Base-by-base conservation (phyloP, 208 protist species). In the Acanthamoeba polyphaga region DNA sequence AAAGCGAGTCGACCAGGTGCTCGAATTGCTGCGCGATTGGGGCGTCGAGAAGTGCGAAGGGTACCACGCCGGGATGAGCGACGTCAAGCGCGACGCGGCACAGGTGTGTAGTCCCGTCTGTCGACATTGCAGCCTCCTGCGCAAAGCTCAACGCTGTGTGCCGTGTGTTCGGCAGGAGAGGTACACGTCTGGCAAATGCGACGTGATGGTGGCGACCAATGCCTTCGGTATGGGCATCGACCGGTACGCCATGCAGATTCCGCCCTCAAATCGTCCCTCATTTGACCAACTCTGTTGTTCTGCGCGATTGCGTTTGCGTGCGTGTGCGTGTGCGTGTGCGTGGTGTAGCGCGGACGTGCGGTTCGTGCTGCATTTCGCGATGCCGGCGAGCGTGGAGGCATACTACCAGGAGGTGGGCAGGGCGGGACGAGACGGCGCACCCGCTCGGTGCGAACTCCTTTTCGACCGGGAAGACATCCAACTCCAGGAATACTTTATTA, bases 211-310 rank as follows among this genome's bases (percentile, higher is more conserved):
- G 55, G 87, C 87, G 6, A 92, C 87, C 3, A 92, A 92, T 43
- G 87, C 87, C 64, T 92, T 92, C 32, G 87, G 87, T 7, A 92
- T 92, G 87, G 87, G 87, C 62, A 92, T 92, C 64, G 87, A 92
- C 27, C n/a, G 87, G 87, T 76, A 32, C 53, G n/a, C 29, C 1
- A 3, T 9, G 2, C 38, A 17, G 15, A 32, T 46, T 46, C 7
- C 70, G 34, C 38, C 27, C 32, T 34, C 17, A 2, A 24, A 32
- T 78, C 70, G 2, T 78, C n/a, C n/a, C n/a, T n/a, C n/a, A n/a
- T n/a, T n/a, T n/a, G n/a, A n/a, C n/a, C 29, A 4, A 27, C 5
- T 24, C 17, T 17, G 29, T 7, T 72, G 29, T 72, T 3, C 19
- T 32, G 9, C 17, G 19, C 17, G 27, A 27, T 72, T 4, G 29